These are phyloP conservation scores for Microcyclospora tardicrescens DNA, from an alignment of 2,329 filamentous ascomycete species.

Conservation along the genomic window DNA sequence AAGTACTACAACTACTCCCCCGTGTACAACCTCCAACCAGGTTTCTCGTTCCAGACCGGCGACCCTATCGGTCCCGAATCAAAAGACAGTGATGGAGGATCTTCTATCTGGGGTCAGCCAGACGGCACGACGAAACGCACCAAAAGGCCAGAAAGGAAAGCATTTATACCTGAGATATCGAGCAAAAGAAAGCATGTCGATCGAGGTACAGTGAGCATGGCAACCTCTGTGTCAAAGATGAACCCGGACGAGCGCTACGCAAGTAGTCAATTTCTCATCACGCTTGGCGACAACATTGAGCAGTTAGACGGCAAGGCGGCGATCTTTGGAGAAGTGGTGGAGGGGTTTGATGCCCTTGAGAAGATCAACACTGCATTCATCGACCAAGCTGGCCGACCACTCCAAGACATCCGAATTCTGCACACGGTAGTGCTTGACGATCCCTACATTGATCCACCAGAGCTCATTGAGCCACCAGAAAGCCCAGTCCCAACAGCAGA, in stretches of 20 bases:
- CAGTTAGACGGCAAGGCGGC: slow-evolving; percentile 88
- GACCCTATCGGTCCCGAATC: slow-evolving; percentile 83
- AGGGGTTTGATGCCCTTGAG: slow-evolving; percentile 87
- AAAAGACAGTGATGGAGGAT: slow-evolving; percentile 76
- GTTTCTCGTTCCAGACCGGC: slow-evolving; percentile 92
- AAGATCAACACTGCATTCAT: slow-evolving; percentile 86
- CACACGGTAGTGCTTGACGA: slow-evolving; percentile 90
- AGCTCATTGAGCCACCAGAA: slow-evolving; percentile 60
- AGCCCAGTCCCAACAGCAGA: slow-evolving; percentile 73
- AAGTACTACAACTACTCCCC: slow-evolving; percentile 99
- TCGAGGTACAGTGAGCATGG: slow-evolving; percentile 92
- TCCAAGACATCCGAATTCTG: slow-evolving; percentile 89
- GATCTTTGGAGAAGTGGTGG: slow-evolving; percentile 88
- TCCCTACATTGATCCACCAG: slow-evolving; percentile 71
- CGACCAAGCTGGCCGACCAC: slow-evolving; percentile 70
- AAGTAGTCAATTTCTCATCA: slow-evolving; percentile 87
- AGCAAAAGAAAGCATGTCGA: slow-evolving; percentile 80
- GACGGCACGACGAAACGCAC: slow-evolving; percentile 53
- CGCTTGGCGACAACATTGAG: slow-evolving; percentile 76
- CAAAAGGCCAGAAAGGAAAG: slow-evolving; percentile 31
- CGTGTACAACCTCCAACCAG: slow-evolving; percentile 80
- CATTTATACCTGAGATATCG: slow-evolving; percentile 69
- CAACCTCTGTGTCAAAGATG: slow-evolving; percentile 62
- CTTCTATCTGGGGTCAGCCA: slow-evolving; percentile 79
- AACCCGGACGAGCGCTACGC: slow-evolving; percentile 74